Evolutionary conservation across 139 green algal genomes (phyloP).

Genomic region (Edaphochlamys debaryana): DNA sequence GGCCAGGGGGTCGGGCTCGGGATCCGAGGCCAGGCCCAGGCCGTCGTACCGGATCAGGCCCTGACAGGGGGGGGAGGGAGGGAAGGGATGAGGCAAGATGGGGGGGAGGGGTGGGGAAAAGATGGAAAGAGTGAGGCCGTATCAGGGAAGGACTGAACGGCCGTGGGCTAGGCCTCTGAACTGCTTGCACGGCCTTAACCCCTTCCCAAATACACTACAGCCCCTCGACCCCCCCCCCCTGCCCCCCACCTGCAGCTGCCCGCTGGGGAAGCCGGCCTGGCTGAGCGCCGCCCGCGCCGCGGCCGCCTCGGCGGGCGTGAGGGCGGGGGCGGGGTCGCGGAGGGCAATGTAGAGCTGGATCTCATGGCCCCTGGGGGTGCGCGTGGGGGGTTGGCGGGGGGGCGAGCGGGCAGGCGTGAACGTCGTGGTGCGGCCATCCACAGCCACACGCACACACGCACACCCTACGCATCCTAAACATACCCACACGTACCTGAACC

Average conservation of each 20-base stretch:
- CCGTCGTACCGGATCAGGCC: slow-evolving; percentile 8
- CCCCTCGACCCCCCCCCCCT: too few species aligned
- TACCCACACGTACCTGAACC: slow-evolving; percentile 13
- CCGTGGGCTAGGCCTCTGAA: too few species aligned
- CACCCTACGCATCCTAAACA: too few species aligned
- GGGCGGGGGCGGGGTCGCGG: slow-evolving; percentile 20
- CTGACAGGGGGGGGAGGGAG: too few species aligned
- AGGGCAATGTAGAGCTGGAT: slow-evolving; percentile 21
- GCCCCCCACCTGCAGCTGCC: not conserved
- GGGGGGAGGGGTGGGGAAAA: too few species aligned
- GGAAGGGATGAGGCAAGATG: too few species aligned
- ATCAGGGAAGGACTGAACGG: too few species aligned
- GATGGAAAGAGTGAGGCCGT: too few species aligned
- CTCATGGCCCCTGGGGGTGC: slow-evolving; percentile 13
- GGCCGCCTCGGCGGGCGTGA: slow-evolving; percentile 18
- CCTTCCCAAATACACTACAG: too few species aligned
- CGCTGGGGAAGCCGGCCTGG: slow-evolving; percentile 8
- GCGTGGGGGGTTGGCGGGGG: not conserved
- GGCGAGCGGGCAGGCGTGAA: too few species aligned
- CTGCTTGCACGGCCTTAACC: too few species aligned
- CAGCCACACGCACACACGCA: not conserved
- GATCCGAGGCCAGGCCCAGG: slow-evolving; percentile 7
- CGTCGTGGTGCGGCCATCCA: too few species aligned
- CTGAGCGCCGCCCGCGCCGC: slow-evolving; percentile 1
- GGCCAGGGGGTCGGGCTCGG: not conserved